phyloP scores from a whole-genome alignment of 2,329 filamentous ascomycete species.

The Beauveria sp. region DNA sequence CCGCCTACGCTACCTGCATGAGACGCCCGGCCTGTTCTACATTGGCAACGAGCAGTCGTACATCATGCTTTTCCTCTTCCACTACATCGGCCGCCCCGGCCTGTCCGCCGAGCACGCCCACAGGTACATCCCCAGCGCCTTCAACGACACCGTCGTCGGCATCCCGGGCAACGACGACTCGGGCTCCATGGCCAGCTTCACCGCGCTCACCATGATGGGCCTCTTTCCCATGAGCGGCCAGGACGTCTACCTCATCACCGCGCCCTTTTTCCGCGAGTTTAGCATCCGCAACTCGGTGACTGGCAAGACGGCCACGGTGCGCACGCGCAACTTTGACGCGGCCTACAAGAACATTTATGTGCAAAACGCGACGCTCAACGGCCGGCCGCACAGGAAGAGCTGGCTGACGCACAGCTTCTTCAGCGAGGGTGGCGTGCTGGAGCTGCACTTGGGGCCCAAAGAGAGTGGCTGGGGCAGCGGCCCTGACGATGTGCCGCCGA shows the following conservation, averaged over 20 bases:
- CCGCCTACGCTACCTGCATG: slow-evolving; percentile 58
- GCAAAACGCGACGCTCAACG: slow-evolving; percentile 50
- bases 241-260: slow-evolving; percentile 43
- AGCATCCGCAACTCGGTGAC: slow-evolving; percentile 23
- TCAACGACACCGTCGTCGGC: slow-evolving; percentile 57
- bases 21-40: slow-evolving; percentile 54
- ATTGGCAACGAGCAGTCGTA: slow-evolving; percentile 57
- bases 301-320: slow-evolving; percentile 24
- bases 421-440: slow-evolving; percentile 46
- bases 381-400: slow-evolving; percentile 44
- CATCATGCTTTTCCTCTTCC: slow-evolving; percentile 47
- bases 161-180: slow-evolving; percentile 48
- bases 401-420: slow-evolving; percentile 58
- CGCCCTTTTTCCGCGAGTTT: slow-evolving; percentile 44
- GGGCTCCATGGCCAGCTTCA: slow-evolving; percentile 48
- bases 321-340: slow-evolving; percentile 30
- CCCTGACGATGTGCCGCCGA: slow-evolving; percentile 15
- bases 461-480: slow-evolving; percentile 11
- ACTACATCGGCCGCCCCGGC: slow-evolving; percentile 60
- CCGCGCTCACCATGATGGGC: slow-evolving; percentile 42
- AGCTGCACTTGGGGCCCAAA: slow-evolving; percentile 22
- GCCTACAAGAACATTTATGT: slow-evolving; percentile 47
- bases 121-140: slow-evolving; percentile 58
- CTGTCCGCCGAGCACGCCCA: slow-evolving; percentile 47
- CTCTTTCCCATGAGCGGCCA: slow-evolving; percentile 48